Evolutionary conservation across 2,329 filamentous ascomycete species (phyloP), one percentile per base, ranked within the genome.

Genomic region (Colletotrichum caudatum): DNA sequence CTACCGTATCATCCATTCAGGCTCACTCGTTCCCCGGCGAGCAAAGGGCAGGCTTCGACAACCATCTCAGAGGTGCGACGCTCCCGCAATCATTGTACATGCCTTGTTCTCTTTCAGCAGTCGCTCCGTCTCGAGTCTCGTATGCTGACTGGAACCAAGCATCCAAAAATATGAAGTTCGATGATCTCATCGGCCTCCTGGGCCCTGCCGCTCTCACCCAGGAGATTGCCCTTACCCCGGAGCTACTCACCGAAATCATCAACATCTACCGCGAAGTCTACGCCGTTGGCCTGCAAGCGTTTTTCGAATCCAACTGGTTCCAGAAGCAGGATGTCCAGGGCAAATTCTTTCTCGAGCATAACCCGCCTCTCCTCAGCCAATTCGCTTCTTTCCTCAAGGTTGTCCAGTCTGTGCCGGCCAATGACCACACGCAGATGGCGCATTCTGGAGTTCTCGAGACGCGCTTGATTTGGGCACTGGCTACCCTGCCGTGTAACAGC

Each of bases 261-360:
- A 88, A 88, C 73, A 80, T 95, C 20, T 97, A 93, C 81, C 88
- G 89, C 76, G 91, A 92, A 74, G 91, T 94, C 74, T 97, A 96
- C 79, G 92, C 91, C 5, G 88, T 88, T 1, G 92, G 90, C 9
- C 88, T 96, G 58, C 91, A 93, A 80, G 88, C 88, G 61, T 91
- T 96, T 73, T 88, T 97, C 73, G 95, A 98, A 80, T 93, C 94
- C 8, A 87, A 86, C 37, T 98, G 95, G 95, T 98, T 94, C 82
- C 89, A 84, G 71, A 84, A 86, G 59, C 78, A 78, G 58, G 85
- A 85, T 48, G 72, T 80, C 18, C 81, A 83, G 70, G 80, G 83
- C 63, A 79, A 82, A 50, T 83, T 81, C 77, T 78, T 84, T n/a
- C 82, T 89, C 68, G 83, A 83, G 66, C 81, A 83, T 61, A 84